These are phyloP conservation scores for Aspergillus ochraceoroseus DNA, from an alignment of 2,329 filamentous ascomycete genomes.

Conservation along the genomic window DNA sequence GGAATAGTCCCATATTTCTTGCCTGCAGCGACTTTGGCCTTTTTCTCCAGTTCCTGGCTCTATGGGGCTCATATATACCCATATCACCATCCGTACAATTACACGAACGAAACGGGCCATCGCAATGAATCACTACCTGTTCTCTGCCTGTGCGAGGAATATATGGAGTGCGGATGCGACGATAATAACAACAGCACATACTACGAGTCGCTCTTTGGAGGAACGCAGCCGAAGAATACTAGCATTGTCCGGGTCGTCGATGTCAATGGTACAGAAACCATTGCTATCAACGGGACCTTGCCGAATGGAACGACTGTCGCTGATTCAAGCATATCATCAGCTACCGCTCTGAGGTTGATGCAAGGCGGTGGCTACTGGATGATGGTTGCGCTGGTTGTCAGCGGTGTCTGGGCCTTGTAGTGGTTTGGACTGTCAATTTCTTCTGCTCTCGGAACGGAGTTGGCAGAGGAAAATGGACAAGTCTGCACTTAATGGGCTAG, in stretches of 20 bases:
- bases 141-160: conserved; percentile 53
- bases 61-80: conserved; percentile 54
- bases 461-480: too few species aligned
- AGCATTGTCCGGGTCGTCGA: conserved; percentile 36
- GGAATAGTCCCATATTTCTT: conserved; percentile 50
- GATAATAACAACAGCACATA: conserved; percentile 44
- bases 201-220: conserved; percentile 42
- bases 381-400: conserved; percentile 36
- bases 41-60: conserved; percentile 54
- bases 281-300: conserved; percentile 48
- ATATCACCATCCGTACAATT: conserved; percentile 47
- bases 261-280: conserved; percentile 43
- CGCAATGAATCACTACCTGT: conserved; percentile 51
- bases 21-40: conserved; percentile 42
- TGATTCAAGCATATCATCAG: conserved; percentile 26
- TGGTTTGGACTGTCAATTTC: background rate
- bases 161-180: conserved; percentile 56
- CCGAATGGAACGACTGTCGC: conserved; percentile 43
- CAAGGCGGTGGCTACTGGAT: conserved; percentile 42
- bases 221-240: conserved; percentile 38
- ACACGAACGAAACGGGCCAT: conserved; percentile 44
- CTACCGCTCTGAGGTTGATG: conserved; percentile 21
- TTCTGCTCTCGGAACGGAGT: conserved; percentile 1
- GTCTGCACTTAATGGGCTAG: too few species aligned
- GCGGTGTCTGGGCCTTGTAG: conserved; percentile 32